Evolutionary conservation across 352 stramenopile species (phyloP), one percentile per base, ranked within the genome.

Genomic region (Phytophthora citricola): DNA sequence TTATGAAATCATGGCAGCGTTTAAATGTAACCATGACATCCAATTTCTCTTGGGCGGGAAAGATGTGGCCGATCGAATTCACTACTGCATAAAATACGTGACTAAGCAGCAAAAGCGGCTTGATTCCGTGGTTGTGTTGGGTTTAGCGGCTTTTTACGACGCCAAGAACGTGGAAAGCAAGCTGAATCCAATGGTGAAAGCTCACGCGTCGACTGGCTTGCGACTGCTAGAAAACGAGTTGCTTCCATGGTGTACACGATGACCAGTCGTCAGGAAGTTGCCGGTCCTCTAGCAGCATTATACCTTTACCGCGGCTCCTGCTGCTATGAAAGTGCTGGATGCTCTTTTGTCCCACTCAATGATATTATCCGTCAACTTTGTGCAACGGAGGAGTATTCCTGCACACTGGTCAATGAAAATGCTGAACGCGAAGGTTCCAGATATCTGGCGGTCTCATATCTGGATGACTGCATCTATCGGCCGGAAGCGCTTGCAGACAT

Each of bases 41-140:
- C 52, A 50, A 12, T 20, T 51, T 2, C 26, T 59, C 2, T 11
- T 59, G 2, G 39, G 52, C n/a, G 52, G 52, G 1, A 2, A 3
- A 5, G 40, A 44, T 4, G 26, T n/a, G 7, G 14, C 27, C 22
- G 39, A 51, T 17, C 52, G 39, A 7, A 59, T 51, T 6, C 32
- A 59, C n/a, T 51, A 59, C 17, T 41, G 26, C 1, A 44, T 24
- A 11, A 51, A 50, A 17, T 59, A 51, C 5, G 40, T 51, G 4
- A 59, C 52, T 15, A 51, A 59, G 17, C 15, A 51, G 5, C 52
- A 59, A 40, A n/a, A 41, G n/a, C 24, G 15, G 3, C 14, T 59
- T 10, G 52, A 59, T 4, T 59, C 52, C 11, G n/a, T 51, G 14
- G n/a, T 43, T 22, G 14, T 27, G 4, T 9, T 59, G 26, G 51